Evolutionary conservation across 345 rosid genomes (phyloP).

Genomic region (Euphorbia tirucalli): DNA sequence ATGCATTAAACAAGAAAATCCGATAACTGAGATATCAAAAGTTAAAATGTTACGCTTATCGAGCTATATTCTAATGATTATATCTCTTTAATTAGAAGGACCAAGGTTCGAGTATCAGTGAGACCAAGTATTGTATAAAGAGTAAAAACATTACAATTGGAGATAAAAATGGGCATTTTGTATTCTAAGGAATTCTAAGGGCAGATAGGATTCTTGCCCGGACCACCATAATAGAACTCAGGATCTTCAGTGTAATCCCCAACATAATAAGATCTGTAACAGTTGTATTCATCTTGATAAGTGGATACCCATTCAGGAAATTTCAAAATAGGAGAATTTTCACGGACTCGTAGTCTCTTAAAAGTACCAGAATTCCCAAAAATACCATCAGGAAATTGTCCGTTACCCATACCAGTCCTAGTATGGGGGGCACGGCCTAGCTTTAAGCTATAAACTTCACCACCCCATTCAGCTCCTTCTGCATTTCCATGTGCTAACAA

Average conservation of each 20-base stretch:
- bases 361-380: constrained; percentile 37
- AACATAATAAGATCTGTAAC: constrained; percentile 33
- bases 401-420: constrained; percentile 55
- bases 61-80: too few species aligned
- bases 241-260: constrained; percentile 51
- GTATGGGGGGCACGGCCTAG: constrained; percentile 47
- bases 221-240: constrained; percentile 56
- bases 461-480: constrained; percentile 53
- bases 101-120: too few species aligned
- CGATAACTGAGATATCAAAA: too few species aligned
- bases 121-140: too few species aligned
- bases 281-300: constrained; percentile 42
- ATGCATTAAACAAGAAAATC: too few species aligned
- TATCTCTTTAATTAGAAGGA: too few species aligned
- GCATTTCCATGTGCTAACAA: constrained; percentile 29
- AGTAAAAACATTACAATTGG: too few species aligned
- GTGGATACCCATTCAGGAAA: constrained; percentile 38
- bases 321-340: constrained; percentile 40
- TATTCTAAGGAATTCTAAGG: too few species aligned
- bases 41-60: too few species aligned
- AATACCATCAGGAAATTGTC: constrained; percentile 32
- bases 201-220: constrained; percentile 39
- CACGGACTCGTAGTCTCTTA: constrained; percentile 40
- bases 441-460: constrained; percentile 54
- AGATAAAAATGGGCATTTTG: too few species aligned